Base-by-base conservation (phyloP, 2,329 filamentous ascomycete genomes). In the Colletotrichum godetiae region DNA sequence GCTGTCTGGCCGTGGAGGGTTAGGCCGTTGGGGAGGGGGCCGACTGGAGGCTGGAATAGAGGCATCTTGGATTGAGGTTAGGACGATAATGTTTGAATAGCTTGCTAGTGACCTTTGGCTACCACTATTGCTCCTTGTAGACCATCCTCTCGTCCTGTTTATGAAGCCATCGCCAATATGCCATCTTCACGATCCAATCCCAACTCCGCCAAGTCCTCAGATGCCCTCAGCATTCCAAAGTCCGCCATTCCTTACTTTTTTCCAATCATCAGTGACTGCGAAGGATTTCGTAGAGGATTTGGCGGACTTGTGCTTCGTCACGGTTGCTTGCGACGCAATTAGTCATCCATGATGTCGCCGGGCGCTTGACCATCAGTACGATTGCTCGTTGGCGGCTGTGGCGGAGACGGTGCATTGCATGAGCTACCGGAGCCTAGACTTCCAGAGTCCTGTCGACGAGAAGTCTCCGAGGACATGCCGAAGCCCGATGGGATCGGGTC, bases 1-100 rank as follows among this genome's bases (percentile, higher is more conserved):
- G 81, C 77, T 0, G 79, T 81, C 60, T 82, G 75, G 55, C 76
- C 77, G 29, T 53, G 37, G 24, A 79, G 72, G 63, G 79, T 67
- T 0, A 67, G 4, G 55, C 13, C 4, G 11, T 35, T 15, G 12
- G 55, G 67, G 2, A 63, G 60, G 8, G 52, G 49, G 7, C 24
- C 57, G 22, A 69, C 67, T 4, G 49, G 58, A 19, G 58, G 59
- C 33, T 64, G 52, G 35, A 67, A 59, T 42, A 67, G 19, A 12
- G 35, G 55, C 55, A 67, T 60, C 19, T 22, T 59, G 64, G 1
- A 1, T 15, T n/a, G 2, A 19, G 3, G n/a, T 7, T 8, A 31
- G 0, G 15, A 6, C 12, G 24, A 24, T 15, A 29, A 29, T 8
- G n/a, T 29, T 49, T 49, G 42, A n/a, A 49, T 49, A n/a, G 42